Evolutionary conservation across 192 early-diverging fungal species (phyloP).

Genomic region (Backusella parvicylindrica): DNA sequence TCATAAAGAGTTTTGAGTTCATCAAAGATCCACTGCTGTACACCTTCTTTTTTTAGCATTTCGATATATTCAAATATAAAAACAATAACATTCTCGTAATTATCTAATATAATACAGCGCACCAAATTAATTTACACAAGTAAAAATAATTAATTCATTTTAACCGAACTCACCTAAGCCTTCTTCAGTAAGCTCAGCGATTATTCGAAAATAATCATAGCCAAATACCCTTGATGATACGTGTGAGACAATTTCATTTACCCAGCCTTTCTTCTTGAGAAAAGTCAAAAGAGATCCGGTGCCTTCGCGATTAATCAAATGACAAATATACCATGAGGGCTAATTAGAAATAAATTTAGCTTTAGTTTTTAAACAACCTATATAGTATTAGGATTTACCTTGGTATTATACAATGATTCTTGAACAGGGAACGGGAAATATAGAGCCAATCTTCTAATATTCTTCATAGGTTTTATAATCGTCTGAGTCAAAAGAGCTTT

Average conservation of each 20-base stretch:
- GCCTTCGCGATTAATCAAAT: constrained; percentile 84
- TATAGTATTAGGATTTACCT: constrained; percentile 17
- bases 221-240: constrained; percentile 27
- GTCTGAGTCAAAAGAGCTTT: constrained; percentile 58
- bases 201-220: constrained; percentile 71
- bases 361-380: neutral
- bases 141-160: constrained; percentile 53
- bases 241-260: constrained; percentile 56
- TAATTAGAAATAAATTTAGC: constrained; percentile 16
- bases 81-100: constrained; percentile 65
- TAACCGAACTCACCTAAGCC: constrained; percentile 60
- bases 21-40: constrained; percentile 79
- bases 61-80: constrained; percentile 86
- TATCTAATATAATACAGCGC: constrained; percentile 51
- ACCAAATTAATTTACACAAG: constrained; percentile 44
- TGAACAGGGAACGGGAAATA: constrained; percentile 78
- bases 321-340: constrained; percentile 69
- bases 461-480: constrained; percentile 62
- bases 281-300: constrained; percentile 77
- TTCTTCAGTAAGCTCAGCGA: constrained; percentile 68
- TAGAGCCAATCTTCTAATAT: constrained; percentile 64
- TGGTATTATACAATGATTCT: constrained; percentile 39
- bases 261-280: constrained; percentile 85
- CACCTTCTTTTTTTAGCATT: constrained; percentile 65
- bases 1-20: constrained; percentile 56